Conservation (phyloP, 495 filamentous ascomycete species). For the Astrocystis sublimbata region DNA sequence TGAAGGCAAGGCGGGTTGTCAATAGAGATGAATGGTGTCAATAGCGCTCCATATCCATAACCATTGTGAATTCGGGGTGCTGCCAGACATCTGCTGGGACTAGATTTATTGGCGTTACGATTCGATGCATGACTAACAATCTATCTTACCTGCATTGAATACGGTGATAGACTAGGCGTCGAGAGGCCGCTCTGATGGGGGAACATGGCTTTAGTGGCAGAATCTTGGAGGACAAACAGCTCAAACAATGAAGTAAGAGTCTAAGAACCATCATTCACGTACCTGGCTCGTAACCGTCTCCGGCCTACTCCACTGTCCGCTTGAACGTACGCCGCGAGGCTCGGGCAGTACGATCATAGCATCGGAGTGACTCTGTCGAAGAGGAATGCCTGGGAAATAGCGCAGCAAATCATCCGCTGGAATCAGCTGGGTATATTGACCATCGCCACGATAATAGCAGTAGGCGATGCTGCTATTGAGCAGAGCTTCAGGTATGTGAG, state of each 20-base stretch:
- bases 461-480: conserved; percentile 39
- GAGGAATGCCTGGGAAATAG: conserved; percentile 35
- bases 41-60: neutral
- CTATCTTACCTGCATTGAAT: conserved; percentile 40
- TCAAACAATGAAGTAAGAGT: neutral
- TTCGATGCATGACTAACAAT: conserved; percentile 4
- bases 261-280: conserved; percentile 15
- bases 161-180: conserved; percentile 25
- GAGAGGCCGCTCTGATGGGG: conserved; percentile 16
- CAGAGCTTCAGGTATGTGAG: conserved; percentile 16
- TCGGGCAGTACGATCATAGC: conserved; percentile 46
- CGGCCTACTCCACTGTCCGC: conserved; percentile 38
- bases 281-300: conserved; percentile 31
- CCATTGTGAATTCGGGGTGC: too few species aligned
- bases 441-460: conserved; percentile 60
- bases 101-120: conserved; percentile 5
- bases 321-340: conserved; percentile 36
- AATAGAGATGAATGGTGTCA: neutral
- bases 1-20: neutral
- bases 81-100: neutral
- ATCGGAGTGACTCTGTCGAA: conserved; percentile 27
- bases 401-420: conserved; percentile 68
- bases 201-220: neutral
- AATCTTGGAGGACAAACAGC: neutral
- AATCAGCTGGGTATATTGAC: conserved; percentile 61